Percentiles rank a stretch among this genome's conserved stretches.
Conservation (phyloP, 305 asterid genomes). For the Fraxinus floribunda region DNA sequence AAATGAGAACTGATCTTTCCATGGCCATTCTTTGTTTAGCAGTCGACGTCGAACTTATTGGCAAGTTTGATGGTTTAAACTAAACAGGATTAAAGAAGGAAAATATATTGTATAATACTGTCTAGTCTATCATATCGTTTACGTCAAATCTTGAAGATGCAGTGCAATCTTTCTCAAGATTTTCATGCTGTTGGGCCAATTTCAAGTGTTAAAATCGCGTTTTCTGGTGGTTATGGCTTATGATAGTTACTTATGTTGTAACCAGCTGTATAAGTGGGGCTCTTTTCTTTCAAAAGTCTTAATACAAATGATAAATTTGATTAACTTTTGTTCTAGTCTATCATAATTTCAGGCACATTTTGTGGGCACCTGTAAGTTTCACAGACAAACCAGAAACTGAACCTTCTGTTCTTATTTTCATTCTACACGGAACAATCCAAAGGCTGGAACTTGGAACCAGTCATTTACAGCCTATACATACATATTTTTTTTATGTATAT, state of each 20-base stretch:
- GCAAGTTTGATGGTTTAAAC: not conserved
- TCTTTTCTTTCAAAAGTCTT: slow-evolving; percentile 43
- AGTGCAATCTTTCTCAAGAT: slow-evolving; percentile 31
- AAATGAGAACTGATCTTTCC: slow-evolving; percentile 35
- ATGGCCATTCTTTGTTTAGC: not conserved
- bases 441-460: slow-evolving; percentile 5
- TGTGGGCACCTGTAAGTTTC: slow-evolving; percentile 32
- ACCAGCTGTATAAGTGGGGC: slow-evolving; percentile 67
- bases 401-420: slow-evolving; percentile 35
- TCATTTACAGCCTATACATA: not conserved
- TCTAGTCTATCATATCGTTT: not conserved
- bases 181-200: slow-evolving; percentile 34
- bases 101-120: slow-evolving; percentile 3
- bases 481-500: not conserved
- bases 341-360: slow-evolving; percentile 50
- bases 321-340: slow-evolving; percentile 42
- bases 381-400: slow-evolving; percentile 32
- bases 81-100: slow-evolving; percentile 4
- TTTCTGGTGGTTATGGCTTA: slow-evolving; percentile 41
- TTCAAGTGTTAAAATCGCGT: slow-evolving; percentile 26
- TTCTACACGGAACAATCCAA: slow-evolving; percentile 15
- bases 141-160: slow-evolving; percentile 31
- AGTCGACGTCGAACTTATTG: not conserved
- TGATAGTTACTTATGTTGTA: slow-evolving; percentile 56
- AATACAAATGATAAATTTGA: slow-evolving; percentile 44